Conservation (phyloP, 1,139 yeast species). For the Zygosaccharomyces sapae region DNA sequence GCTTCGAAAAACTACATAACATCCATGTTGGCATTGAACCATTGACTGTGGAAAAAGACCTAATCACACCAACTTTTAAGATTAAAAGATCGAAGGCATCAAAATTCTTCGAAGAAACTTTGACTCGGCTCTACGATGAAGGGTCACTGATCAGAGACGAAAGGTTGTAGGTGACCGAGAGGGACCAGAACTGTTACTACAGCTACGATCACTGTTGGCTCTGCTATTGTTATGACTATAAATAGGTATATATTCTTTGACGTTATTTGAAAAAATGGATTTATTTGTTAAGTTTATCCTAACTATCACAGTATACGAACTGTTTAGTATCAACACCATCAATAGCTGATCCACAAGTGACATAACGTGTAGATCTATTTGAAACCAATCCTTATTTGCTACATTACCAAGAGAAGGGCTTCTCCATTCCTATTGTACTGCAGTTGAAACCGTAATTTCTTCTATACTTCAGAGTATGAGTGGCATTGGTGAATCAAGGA, state of each 20-base stretch:
- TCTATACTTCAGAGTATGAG: conserved; percentile 18
- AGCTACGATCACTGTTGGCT: no score
- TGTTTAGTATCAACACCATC: background rate
- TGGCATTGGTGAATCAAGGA: conserved; percentile 66
- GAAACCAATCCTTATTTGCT: no score
- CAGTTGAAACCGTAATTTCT: no score
- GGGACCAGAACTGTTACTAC: no score
- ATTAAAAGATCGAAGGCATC: conserved; percentile 60
- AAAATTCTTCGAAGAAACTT: conserved; percentile 45
- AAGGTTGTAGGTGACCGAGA: conserved; percentile 5
- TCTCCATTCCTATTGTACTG: no score
- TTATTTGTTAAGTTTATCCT: background rate
- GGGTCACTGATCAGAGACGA: conserved; percentile 39
- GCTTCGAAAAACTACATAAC: conserved; percentile 65
- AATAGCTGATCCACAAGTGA: background rate
- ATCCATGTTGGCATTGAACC: conserved; percentile 60
- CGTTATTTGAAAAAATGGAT: background rate
- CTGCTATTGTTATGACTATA: no score
- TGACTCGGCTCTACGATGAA: conserved; percentile 57
- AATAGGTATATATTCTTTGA: background rate
- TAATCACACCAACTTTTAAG: conserved; percentile 75
- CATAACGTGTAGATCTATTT: background rate
- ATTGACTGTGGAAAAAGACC: conserved; percentile 56
- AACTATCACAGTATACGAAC: background rate
- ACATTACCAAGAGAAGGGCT: no score